Evolutionary conservation across 176 grass and related monocot species (phyloP), one percentile per base, ranked within the genome.

Genomic region (Tuctoria greenei): DNA sequence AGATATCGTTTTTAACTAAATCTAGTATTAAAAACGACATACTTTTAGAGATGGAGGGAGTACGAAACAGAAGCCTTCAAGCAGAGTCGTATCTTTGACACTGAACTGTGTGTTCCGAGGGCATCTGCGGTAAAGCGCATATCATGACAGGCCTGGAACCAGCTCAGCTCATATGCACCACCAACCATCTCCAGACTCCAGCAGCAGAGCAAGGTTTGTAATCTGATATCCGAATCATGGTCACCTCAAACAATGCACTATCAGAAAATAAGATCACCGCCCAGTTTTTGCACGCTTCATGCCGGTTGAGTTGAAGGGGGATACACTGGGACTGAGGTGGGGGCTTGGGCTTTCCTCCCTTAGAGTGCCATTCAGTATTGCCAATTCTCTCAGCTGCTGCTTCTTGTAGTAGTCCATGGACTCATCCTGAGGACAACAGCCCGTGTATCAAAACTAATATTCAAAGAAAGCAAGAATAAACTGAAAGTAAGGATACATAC

Each of bases 321-420:
- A 99, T 15, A 92, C 82, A 4, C 95, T 95, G 2, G 92, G 92
- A 55, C 92, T 99, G 56, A 99, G 85, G 41, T 85, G 91, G 72
- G 87, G 84, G 59, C 90, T 90, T 27, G 92, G 92, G 77, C 89
- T 99, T 67, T 99, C 89, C 77, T 99, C 95, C 67, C 95, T 92
- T 64, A 99, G 70, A 4, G 92, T 95, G 66, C 95, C 95, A 21
- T 99, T 99, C 60, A 92, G 73, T 82, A 95, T 99, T 8, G 95
- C 95, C 40, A 99, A 79, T 69, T 99, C 95, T 75, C 89, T 92
- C 65, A 99, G 65, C 31, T 99, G 95, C 71, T 99, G 92, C 66
- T 99, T 95, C 81, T 95, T 99, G 73, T 95, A 95, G 82, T 90
- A 99, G 75, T 99, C 95, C 87, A 95, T 92, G n/a, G 91, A 90